Evolutionary conservation across 768 basidiomycete genomes (phyloP).

Genomic region (Hygrocybe punicea): DNA sequence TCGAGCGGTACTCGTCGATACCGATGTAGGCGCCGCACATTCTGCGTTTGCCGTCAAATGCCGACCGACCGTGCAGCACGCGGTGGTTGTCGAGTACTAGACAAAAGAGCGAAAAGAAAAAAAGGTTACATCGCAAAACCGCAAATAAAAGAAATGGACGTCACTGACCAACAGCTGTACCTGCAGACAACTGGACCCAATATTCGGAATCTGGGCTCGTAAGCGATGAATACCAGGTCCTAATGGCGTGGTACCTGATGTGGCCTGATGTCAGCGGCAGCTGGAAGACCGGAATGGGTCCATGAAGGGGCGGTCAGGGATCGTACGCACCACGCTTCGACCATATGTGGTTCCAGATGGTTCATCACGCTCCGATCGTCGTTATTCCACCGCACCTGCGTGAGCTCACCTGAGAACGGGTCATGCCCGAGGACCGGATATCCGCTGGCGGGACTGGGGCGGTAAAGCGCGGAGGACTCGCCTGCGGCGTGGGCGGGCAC

Average conservation of each 20-base stretch:
- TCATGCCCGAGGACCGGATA: slow-evolving; percentile 77
- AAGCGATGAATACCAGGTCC: slow-evolving; percentile 71
- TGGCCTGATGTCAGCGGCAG: not conserved
- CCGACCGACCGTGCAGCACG: slow-evolving; percentile 90
- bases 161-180: slow-evolving; percentile 75
- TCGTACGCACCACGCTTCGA: slow-evolving; percentile 66
- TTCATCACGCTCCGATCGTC: slow-evolving; percentile 85
- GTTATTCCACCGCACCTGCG: slow-evolving; percentile 90
- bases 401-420: slow-evolving; percentile 51
- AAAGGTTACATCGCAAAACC: not conserved
- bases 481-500: slow-evolving; percentile 90
- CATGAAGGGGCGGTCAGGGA: not conserved
- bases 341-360: slow-evolving; percentile 50
- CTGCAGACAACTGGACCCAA: slow-evolving; percentile 86
- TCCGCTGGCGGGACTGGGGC: slow-evolving; percentile 52
- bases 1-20: slow-evolving; percentile 83
- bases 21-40: slow-evolving; percentile 98
- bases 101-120: not conserved
- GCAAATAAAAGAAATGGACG: not conserved
- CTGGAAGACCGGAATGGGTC: not conserved
- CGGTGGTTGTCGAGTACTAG: slow-evolving; percentile 90
- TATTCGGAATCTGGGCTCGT: slow-evolving; percentile 82
- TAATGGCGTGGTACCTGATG: slow-evolving; percentile 73
- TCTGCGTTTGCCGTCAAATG: slow-evolving; percentile 79
- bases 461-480: slow-evolving; percentile 55